These are phyloP conservation scores for Acacia crassicarpa DNA, from an alignment of 306 rosid species.

Conservation along the genomic window DNA sequence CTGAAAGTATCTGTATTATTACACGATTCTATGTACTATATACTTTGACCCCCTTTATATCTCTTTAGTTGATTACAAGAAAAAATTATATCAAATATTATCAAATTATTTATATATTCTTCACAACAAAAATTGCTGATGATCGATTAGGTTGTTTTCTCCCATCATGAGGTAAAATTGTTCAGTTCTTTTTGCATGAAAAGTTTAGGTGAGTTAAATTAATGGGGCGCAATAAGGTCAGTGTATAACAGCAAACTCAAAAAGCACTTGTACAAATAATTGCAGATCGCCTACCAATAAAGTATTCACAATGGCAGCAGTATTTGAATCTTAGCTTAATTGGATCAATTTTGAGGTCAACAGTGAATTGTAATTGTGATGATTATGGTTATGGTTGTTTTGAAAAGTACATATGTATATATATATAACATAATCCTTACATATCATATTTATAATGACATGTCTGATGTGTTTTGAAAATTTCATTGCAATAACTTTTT, in stretches of 20 bases:
- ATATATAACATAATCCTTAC: not conserved
- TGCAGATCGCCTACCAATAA: too few relatives aligned
- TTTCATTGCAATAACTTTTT: not conserved
- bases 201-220: too few relatives aligned
- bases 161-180: not conserved
- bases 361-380: not conserved
- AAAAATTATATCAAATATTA: not conserved
- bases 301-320: too few relatives aligned
- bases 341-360: not conserved
- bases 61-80: not conserved
- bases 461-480: not conserved
- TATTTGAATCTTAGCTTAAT: too few relatives aligned
- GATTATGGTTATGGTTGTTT: not conserved
- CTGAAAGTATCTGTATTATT: constrained; percentile 7
- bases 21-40: not conserved
- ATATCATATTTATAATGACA: not conserved
- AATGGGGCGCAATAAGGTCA: fast-evolving
- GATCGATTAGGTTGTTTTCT: not conserved
- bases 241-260: fast-evolving
- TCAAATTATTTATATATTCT: too few relatives aligned
- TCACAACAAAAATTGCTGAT: not conserved
- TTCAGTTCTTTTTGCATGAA: too few relatives aligned
- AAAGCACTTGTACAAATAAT: too few relatives aligned
- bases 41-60: not conserved
- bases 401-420: not conserved